Base-by-base conservation (phyloP, 2,329 filamentous ascomycete species). In the Endocalyx cinctus region DNA sequence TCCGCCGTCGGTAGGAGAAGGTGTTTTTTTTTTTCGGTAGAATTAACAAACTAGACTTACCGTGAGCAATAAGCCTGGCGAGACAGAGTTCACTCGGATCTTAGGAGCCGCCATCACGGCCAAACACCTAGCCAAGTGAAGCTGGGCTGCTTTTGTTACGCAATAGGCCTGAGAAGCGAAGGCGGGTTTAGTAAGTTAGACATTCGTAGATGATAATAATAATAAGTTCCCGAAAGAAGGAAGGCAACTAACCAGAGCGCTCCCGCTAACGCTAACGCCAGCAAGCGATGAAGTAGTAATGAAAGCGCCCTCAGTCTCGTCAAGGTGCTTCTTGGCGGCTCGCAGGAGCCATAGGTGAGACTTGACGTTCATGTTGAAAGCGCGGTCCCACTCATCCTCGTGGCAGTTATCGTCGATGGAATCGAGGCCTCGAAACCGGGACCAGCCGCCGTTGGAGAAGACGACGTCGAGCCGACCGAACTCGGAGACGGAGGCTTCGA, bases 141-240 rank as follows among this genome's bases (percentile, higher is more conserved):
- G 60, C 37, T 82, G 76, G 10, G 86, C 86, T 1, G 85, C 75
- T 55, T 92, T 92, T 23, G 83, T 84, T 13, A 89, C 81, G 1
- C 79, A 69, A 51, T 92, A 92, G 4, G 86, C 76, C 80, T 72
- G n/a, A n/a, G n/a, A n/a, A n/a, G n/a, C n/a, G n/a, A n/a, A n/a
- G n/a, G n/a, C n/a, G n/a, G n/a, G n/a, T n/a, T n/a, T n/a, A n/a
- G n/a, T n/a, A n/a, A n/a, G n/a, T n/a, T n/a, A n/a, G n/a, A n/a
- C n/a, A n/a, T n/a, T n/a, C n/a, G n/a, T n/a, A n/a, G n/a, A n/a
- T n/a, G n/a, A n/a, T n/a, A n/a, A n/a, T n/a, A n/a, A n/a, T n/a
- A n/a, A n/a, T n/a, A n/a, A n/a, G n/a, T n/a, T n/a, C n/a, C n/a
- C n/a, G n/a, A n/a, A n/a, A n/a, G n/a, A n/a, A n/a, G n/a, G n/a